Percentiles rank a stretch among this genome's conserved stretches.
Evolutionary conservation across 495 filamentous ascomycete species (phyloP).

Genomic region (Hypoxylon perforatum): DNA sequence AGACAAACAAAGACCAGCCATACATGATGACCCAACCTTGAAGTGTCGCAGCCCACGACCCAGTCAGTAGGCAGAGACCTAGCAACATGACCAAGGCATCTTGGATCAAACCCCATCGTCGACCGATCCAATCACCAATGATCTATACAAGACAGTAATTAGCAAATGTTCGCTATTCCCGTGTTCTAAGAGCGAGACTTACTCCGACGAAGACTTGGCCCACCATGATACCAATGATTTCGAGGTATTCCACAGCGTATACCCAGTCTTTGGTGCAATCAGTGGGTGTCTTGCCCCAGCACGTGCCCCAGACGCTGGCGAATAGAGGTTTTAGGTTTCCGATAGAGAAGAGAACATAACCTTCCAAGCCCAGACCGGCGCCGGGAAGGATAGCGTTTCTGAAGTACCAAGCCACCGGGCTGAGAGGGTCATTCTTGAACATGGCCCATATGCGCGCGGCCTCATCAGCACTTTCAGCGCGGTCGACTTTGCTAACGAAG

Average conservation of each 20-base stretch:
- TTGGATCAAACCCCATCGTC: slow-evolving; percentile 91
- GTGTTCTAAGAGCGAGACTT: slow-evolving; percentile 49
- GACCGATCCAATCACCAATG: slow-evolving; percentile 75
- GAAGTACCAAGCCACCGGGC: slow-evolving; percentile 83
- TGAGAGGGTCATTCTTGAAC: slow-evolving; percentile 82
- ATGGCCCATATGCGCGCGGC: slow-evolving; percentile 74
- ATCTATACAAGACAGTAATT: slow-evolving; percentile 37
- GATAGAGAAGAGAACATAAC: slow-evolving; percentile 95
- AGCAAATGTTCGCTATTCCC: slow-evolving; percentile 12
- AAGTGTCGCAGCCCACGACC: slow-evolving; percentile 82
- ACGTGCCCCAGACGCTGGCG: slow-evolving; percentile 70
- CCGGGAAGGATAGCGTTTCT: slow-evolving; percentile 89
- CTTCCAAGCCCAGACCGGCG: slow-evolving; percentile 88
- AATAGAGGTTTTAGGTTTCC: slow-evolving; percentile 87
- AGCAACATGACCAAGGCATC: slow-evolving; percentile 93
- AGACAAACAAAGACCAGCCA: slow-evolving; percentile 89
- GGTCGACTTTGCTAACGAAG: slow-evolving; percentile 78
- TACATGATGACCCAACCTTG: slow-evolving; percentile 96
- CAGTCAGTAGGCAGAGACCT: slow-evolving; percentile 86
- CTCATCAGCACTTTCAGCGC: slow-evolving; percentile 72
- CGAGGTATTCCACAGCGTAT: slow-evolving; percentile 81
- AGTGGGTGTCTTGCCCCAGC: slow-evolving; percentile 70
- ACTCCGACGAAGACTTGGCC: slow-evolving; percentile 83
- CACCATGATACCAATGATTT: slow-evolving; percentile 88
- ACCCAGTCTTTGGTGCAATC: slow-evolving; percentile 81